These are phyloP conservation scores for Forsythia viridissima DNA, from an alignment of 257 asterid species.

Conservation along the genomic window DNA sequence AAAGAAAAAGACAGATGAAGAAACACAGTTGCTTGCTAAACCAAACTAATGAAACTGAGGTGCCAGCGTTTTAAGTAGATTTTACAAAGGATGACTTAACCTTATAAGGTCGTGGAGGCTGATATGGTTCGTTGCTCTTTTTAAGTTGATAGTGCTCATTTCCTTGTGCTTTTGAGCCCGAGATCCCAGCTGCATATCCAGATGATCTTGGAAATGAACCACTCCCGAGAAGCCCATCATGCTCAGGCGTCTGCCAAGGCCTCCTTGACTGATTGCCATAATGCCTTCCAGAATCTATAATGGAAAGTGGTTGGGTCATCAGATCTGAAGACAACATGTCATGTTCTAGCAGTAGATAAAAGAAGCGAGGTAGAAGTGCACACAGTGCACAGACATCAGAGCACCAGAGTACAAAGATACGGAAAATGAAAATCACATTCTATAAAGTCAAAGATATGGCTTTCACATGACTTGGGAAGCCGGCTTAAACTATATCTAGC, in stretches of 20 bases:
- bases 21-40: background rate
- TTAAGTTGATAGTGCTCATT: constrained; percentile 65
- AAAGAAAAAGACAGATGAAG: background rate
- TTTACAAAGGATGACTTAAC: constrained; percentile 33
- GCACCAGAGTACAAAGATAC: background rate
- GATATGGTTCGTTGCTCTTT: constrained; percentile 82
- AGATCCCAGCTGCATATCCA: constrained; percentile 59
- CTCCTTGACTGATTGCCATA: constrained; percentile 60
- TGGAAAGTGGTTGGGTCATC: constrained; percentile 15
- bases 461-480: constrained; percentile 1
- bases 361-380: constrained; percentile 3
- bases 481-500: background rate
- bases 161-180: constrained; percentile 57
- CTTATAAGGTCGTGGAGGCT: constrained; percentile 99
- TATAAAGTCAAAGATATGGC: background rate
- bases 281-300: constrained; percentile 72
- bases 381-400: constrained; percentile 11
- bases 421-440: background rate
- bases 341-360: background rate
- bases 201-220: constrained; percentile 92
- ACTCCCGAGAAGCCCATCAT: constrained; percentile 97
- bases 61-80: constrained; percentile 5
- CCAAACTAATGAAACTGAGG: constrained; percentile 6
- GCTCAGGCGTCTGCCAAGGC: constrained; percentile 87
- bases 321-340: background rate